A percentile compares a stretch with the other conserved stretches of the same genome.
Evolutionary conservation across 2,329 filamentous ascomycete genomes (phyloP).

Genomic region (Chaetomiaceae sp.): DNA sequence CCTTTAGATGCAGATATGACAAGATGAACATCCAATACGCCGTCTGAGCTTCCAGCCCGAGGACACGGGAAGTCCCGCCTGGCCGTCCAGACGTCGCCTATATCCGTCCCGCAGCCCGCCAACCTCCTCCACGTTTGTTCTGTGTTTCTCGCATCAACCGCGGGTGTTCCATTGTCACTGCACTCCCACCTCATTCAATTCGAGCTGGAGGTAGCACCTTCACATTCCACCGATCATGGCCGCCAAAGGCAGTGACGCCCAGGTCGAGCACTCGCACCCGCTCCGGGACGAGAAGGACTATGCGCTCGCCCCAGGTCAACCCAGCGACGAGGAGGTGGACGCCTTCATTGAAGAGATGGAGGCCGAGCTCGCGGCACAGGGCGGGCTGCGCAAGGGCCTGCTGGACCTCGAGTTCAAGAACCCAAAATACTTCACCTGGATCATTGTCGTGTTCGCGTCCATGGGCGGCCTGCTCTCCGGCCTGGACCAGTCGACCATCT

Average conservation of each 20-base stretch:
- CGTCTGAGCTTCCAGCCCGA: too few species aligned
- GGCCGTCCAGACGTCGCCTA: not conserved
- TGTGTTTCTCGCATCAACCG: not conserved
- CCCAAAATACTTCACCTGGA: slow-evolving; percentile 9
- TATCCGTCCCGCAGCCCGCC: not conserved
- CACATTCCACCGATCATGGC: not conserved
- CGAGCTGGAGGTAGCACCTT: not conserved
- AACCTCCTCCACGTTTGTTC: not conserved
- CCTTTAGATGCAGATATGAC: too few species aligned
- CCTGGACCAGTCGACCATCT: slow-evolving; percentile 12
- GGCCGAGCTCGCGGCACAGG: slow-evolving; percentile 2
- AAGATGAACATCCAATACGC: too few species aligned
- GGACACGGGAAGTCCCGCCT: not conserved
- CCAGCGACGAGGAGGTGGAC: slow-evolving; percentile 6
- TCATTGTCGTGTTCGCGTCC: slow-evolving; percentile 8
- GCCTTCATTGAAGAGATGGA: slow-evolving; percentile 6
- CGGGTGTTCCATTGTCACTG: not conserved
- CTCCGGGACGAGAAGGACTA: not conserved
- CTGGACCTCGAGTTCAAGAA: slow-evolving; percentile 9
- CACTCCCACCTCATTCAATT: not conserved
- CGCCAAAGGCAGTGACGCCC: not conserved
- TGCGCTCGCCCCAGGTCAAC: not conserved
- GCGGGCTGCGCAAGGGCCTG: slow-evolving; percentile 4
- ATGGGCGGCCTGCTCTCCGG: slow-evolving; percentile 11
- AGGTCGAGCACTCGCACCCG: not conserved